phyloP scores from a whole-genome alignment of 2,329 filamentous ascomycete species.

The Paradendryphiella salina region DNA sequence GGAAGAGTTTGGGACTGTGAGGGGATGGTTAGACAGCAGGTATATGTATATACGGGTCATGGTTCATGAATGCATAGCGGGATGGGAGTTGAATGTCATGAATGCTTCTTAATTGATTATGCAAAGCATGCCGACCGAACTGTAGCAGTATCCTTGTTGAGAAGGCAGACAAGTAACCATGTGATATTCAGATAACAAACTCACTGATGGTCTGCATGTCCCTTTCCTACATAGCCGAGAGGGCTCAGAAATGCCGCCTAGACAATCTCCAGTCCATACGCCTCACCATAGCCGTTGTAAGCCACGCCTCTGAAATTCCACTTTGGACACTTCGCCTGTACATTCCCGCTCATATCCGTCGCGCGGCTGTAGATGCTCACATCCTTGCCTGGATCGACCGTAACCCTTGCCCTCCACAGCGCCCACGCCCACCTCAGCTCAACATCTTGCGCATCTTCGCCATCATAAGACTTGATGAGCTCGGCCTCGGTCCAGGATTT shows the following conservation, averaged over 20 bases:
- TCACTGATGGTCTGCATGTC: too few relatives aligned
- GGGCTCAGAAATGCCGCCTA: constrained; percentile 15
- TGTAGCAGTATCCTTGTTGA: neutral
- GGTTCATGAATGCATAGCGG: constrained; percentile 17
- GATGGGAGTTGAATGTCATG: constrained; percentile 4
- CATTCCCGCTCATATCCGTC: constrained; percentile 58
- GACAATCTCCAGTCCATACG: constrained; percentile 53
- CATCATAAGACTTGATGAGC: constrained; percentile 32
- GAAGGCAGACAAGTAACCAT: neutral
- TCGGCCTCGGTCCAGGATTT: constrained; percentile 56
- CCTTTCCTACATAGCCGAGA: neutral
- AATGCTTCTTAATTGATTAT: neutral
- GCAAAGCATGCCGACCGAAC: neutral
- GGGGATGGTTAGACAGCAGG: neutral
- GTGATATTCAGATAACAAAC: neutral
- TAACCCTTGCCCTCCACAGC: constrained; percentile 56
- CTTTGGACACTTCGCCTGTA: constrained; percentile 52
- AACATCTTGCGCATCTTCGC: constrained; percentile 18
- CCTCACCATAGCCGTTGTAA: constrained; percentile 64
- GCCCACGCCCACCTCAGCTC: constrained; percentile 61
- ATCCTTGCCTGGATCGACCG: constrained; percentile 47
- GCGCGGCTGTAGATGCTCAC: constrained; percentile 58
- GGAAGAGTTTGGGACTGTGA: constrained; percentile 45
- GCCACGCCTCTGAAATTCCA: constrained; percentile 65
- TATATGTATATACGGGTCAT: neutral